These are phyloP conservation scores for Thielaviopsis punctulata DNA, from an alignment of 2,329 filamentous ascomycete species.

Conservation along the genomic window DNA sequence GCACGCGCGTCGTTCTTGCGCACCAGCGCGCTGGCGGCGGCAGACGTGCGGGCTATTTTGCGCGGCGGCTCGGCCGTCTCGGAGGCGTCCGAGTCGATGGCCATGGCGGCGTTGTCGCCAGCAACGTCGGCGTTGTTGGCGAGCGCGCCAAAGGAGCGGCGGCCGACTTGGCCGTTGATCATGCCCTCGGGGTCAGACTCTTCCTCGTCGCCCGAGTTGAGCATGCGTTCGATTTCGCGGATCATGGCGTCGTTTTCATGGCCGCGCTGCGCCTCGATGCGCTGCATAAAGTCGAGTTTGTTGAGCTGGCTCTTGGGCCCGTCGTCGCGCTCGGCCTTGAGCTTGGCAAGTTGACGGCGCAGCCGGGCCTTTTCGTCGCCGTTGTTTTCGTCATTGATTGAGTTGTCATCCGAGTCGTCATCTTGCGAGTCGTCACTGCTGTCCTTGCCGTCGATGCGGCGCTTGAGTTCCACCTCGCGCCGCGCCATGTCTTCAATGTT, in stretches of 20 bases:
- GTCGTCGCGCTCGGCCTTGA: conserved; percentile 28
- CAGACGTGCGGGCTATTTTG: conserved; percentile 12
- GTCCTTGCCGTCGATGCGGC: conserved; percentile 53
- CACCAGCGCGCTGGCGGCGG: conserved; percentile 6
- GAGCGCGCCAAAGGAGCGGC: conserved; percentile 37
- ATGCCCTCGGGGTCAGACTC: conserved; percentile 38
- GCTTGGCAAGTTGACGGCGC: conserved; percentile 27
- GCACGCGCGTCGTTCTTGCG: conserved; percentile 7
- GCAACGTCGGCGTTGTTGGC: conserved; percentile 13
- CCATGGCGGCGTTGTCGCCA: background rate
- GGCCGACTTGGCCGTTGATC: conserved; percentile 30
- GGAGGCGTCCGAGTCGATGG: conserved; percentile 13
- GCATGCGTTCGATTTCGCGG: conserved; percentile 49
- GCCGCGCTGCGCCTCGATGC: conserved; percentile 62
- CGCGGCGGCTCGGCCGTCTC: conserved; percentile 15
- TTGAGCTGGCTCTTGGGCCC: conserved; percentile 50
- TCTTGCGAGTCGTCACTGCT: conserved; percentile 31
- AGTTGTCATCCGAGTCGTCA: conserved; percentile 41
- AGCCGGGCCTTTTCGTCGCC: conserved; percentile 30
- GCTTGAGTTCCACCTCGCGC: conserved; percentile 64
- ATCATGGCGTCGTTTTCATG: conserved; percentile 66
- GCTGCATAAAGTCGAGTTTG: conserved; percentile 88
- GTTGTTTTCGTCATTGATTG: conserved; percentile 26
- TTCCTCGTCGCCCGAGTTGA: conserved; percentile 44
- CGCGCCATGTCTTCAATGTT: conserved; percentile 67